Base-by-base conservation (phyloP, 129 eudicot species). In the Chrysanthemum seticuspe region DNA sequence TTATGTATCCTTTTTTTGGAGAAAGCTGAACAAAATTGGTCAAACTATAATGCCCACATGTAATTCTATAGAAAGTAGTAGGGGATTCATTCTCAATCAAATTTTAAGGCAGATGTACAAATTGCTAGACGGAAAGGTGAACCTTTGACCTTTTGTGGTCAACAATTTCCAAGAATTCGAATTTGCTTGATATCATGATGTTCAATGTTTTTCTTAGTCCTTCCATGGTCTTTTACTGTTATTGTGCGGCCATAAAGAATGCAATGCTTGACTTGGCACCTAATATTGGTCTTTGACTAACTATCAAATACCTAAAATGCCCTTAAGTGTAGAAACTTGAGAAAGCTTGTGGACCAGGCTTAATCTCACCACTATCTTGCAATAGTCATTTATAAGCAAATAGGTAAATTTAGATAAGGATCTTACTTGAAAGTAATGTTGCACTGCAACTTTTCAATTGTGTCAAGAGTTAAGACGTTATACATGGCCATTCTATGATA, bases 151-250 rank as follows among this genome's bases (percentile, higher is more conserved):
- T 7, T 16, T 69, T 14, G 57, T 55, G 64, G 64, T 73, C 58
- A 47, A 25, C 68, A 45, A 18, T 48, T 72, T n/a, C 40, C 55
- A 7, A 74, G 54, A 49, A 31, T 31, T 40, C 10, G 31, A 74
- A 5, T 61, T 64, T 65, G 40, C 72, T 51, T 34, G 8, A 52
- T 65, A 65, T 74, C 56, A 59, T 49, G 61, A 65, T 74, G 54
- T 31, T 47, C 2, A 31, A 1, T 34, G n/a, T 13, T 51, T 19
- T 50, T 74, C 5, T 54, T 74, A 2, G 25, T 27, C 18, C 31
- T 62, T 31, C 16, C 18, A 63, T 48, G 47, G 16, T 61, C 40
- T 62, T 60, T 6, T 31, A 74, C 62, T 74, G 14, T 74, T 63
- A 18, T 14, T 50, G 23, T 31, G 5, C 7, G 56, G 11, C 44